Evolutionary conservation across 495 filamentous ascomycete species (phyloP).

Genomic region (Chaetomium cochliodes): DNA sequence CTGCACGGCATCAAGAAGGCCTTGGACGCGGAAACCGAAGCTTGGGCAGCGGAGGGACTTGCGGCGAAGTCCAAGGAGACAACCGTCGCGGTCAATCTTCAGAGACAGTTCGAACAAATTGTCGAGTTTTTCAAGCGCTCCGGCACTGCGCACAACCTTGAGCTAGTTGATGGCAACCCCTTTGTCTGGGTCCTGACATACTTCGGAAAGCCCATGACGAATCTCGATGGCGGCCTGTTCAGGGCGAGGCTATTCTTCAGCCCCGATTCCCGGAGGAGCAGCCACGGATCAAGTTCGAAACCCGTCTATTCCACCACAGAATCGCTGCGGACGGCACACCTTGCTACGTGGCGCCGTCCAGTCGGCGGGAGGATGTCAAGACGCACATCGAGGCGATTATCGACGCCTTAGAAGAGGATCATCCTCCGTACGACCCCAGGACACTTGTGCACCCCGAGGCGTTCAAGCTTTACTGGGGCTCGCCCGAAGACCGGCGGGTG

Average conservation of each 20-base stretch:
- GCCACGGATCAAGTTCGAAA: slow-evolving; percentile 78
- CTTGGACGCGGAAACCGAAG: slow-evolving; percentile 67
- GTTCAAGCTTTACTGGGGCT: slow-evolving; percentile 83
- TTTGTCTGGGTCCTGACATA: slow-evolving; percentile 69
- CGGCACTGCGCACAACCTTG: slow-evolving; percentile 68
- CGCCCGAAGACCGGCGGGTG: slow-evolving; percentile 68
- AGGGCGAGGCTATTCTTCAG: slow-evolving; percentile 77
- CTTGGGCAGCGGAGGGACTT: slow-evolving; percentile 70
- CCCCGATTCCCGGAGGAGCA: slow-evolving; percentile 87
- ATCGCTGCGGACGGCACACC: slow-evolving; percentile 74
- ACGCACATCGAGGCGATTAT: slow-evolving; percentile 86
- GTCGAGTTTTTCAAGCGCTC: slow-evolving; percentile 67
- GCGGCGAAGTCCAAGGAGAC: slow-evolving; percentile 62
- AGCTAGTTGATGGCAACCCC: slow-evolving; percentile 69
- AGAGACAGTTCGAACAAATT: slow-evolving; percentile 81
- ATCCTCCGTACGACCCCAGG: slow-evolving; percentile 84
- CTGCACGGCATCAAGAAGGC: slow-evolving; percentile 62
- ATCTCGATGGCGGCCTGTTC: slow-evolving; percentile 89
- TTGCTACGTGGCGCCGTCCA: slow-evolving; percentile 69
- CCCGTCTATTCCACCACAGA: slow-evolving; percentile 83
- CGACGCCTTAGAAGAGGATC: slow-evolving; percentile 77
- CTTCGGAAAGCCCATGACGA: slow-evolving; percentile 90
- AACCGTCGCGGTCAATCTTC: slow-evolving; percentile 75
- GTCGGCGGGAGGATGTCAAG: slow-evolving; percentile 70
- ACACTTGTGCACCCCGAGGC: slow-evolving; percentile 87